Evolutionary conservation across 495 filamentous ascomycete genomes (phyloP).

Genomic region (Xylona heveae): DNA sequence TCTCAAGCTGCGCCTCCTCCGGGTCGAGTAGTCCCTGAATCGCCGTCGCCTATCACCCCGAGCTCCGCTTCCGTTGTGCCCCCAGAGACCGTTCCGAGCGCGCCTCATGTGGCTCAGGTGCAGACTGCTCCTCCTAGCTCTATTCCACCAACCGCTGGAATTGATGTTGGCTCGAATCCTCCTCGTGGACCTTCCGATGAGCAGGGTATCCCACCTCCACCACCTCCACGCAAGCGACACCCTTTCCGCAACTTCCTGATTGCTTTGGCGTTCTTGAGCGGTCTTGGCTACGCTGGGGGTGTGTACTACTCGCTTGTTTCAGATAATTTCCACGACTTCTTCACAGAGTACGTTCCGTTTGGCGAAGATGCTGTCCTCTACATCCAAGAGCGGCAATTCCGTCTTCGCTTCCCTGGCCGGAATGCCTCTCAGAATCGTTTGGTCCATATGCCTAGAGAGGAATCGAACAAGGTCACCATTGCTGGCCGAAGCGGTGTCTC

Average conservation of each 20-base stretch:
- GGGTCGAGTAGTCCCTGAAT: constrained; percentile 15
- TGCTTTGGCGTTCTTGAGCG: constrained; percentile 48
- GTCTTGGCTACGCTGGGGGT: constrained; percentile 63
- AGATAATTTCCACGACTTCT: constrained; percentile 98
- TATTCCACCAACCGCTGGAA: constrained; percentile 12
- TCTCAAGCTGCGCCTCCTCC: constrained; percentile 23
- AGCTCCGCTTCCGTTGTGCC: constrained; percentile 29
- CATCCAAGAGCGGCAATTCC: constrained; percentile 89
- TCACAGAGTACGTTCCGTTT: constrained; percentile 90
- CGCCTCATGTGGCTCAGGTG: constrained; percentile 28
- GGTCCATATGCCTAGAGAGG: constrained; percentile 25
- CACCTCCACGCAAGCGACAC: constrained; percentile 33
- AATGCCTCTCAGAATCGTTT: constrained; percentile 27
- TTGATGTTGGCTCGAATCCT: too few relatives aligned
- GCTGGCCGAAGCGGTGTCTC: constrained; percentile 69
- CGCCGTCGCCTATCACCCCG: constrained; percentile 15
- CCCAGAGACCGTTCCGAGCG: constrained; percentile 36
- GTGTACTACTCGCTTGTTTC: constrained; percentile 80
- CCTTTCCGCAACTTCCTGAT: constrained; percentile 55
- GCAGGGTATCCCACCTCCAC: constrained; percentile 15
- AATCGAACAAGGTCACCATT: constrained; percentile 57
- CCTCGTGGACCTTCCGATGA: constrained; percentile 8
- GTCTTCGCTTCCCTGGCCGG: constrained; percentile 71
- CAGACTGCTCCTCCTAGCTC: constrained; percentile 19
- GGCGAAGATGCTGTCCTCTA: constrained; percentile 93